phyloP scores from a whole-genome alignment of 2,329 filamentous ascomycete genomes.

The Cercospora sp. region DNA sequence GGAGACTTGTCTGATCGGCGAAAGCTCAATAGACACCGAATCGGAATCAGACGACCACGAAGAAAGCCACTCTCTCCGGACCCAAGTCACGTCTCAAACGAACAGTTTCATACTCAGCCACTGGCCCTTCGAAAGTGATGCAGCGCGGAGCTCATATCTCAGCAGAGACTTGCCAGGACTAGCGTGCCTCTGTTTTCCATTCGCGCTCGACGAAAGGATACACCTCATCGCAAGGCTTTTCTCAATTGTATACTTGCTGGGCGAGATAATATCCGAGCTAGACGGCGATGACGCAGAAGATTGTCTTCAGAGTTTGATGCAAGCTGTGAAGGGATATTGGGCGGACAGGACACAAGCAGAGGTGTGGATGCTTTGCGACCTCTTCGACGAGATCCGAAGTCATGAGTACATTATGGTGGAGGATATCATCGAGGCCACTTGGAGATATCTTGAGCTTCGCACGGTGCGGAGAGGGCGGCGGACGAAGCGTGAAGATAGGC shows the following conservation, averaged over 20 bases:
- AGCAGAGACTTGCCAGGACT: constrained; percentile 14
- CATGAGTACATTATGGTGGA: constrained; percentile 17
- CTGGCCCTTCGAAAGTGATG: constrained; percentile 17
- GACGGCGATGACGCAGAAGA: constrained; percentile 19
- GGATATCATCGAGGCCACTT: constrained; percentile 16
- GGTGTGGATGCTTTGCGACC: constrained; percentile 19
- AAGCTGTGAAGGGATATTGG: constrained; percentile 23
- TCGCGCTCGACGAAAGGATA: constrained; percentile 21
- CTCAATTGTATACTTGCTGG: constrained; percentile 18
- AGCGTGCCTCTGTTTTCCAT: constrained; percentile 18
- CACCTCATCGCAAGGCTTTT: constrained; percentile 18
- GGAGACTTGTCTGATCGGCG: constrained; percentile 1
- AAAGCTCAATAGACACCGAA: not conserved
- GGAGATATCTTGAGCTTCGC: constrained; percentile 13
- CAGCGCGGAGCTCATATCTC: constrained; percentile 8
- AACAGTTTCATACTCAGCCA: constrained; percentile 16
- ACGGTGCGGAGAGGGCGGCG: constrained; percentile 6
- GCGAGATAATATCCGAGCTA: constrained; percentile 9
- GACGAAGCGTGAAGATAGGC: constrained; percentile 1
- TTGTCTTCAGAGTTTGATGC: constrained; percentile 14
- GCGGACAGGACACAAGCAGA: constrained; percentile 14
- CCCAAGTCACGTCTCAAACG: constrained; percentile 15
- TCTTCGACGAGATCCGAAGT: constrained; percentile 21
- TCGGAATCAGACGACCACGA: constrained; percentile 6
- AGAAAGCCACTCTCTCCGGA: constrained; percentile 11